A percentile compares a stretch with the other conserved stretches of the same genome.
phyloP scores from a whole-genome alignment of 345 rosid genomes.

The Pelargonium nanum region DNA sequence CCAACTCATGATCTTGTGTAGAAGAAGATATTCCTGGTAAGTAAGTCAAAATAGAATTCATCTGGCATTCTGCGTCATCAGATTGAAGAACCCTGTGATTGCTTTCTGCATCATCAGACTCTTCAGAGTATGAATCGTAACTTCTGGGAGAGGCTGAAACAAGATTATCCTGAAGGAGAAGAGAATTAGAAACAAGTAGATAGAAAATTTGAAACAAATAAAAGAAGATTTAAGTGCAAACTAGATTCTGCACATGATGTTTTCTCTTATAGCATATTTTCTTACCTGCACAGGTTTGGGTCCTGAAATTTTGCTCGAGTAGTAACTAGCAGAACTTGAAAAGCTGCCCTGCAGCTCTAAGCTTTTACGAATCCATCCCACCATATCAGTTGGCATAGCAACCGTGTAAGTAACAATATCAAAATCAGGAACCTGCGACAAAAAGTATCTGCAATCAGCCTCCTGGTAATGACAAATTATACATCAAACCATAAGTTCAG shows the following conservation, averaged over 20 bases:
- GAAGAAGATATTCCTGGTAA: too few species aligned
- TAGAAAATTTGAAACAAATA: background rate
- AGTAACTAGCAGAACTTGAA: constrained; percentile 7
- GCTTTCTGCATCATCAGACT: constrained; percentile 15
- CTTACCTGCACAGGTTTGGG: constrained; percentile 12
- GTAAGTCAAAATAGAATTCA: background rate
- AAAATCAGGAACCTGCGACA: constrained; percentile 26
- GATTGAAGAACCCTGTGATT: constrained; percentile 4
- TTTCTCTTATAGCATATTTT: background rate
- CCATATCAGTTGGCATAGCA: constrained; percentile 21
- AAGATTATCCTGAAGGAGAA: constrained; percentile 8
- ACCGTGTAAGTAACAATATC: constrained; percentile 18
- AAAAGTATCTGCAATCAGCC: constrained; percentile 4
- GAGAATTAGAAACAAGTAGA: constrained; percentile 1
- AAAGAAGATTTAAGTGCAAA: background rate
- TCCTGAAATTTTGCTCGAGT: background rate
- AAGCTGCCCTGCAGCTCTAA: constrained; percentile 13
- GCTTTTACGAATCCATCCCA: constrained; percentile 20
- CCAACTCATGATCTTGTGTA: background rate
- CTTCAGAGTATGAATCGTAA: constrained; percentile 4
- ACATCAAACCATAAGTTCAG: background rate
- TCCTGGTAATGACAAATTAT: background rate
- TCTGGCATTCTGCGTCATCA: constrained; percentile 1
- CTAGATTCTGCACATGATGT: background rate
- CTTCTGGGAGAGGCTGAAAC: background rate